Percentiles rank a stretch among this genome's conserved stretches.
phyloP scores from a whole-genome alignment of 202 grass and related monocot genomes.

The Schoenoplectus tabernaemontani region DNA sequence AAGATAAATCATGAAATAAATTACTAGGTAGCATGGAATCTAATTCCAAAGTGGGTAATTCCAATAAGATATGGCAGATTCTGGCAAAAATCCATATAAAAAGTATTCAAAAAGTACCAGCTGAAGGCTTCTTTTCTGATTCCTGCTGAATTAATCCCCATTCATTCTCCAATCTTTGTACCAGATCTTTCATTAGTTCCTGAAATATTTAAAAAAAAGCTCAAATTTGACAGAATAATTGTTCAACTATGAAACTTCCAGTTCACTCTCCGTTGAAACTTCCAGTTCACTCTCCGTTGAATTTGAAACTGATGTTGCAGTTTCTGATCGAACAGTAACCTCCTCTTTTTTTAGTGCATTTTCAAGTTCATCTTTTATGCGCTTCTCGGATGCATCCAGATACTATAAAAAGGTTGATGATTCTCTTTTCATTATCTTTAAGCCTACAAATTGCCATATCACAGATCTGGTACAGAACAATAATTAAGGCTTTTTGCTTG shows the following conservation, averaged over 20 bases:
- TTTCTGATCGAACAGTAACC: constrained; percentile 31
- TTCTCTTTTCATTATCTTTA: neutral
- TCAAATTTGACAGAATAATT: neutral
- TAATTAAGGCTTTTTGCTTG: neutral
- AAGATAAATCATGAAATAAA: neutral
- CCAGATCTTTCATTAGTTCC: constrained; percentile 49
- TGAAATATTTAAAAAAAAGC: constrained; percentile 22
- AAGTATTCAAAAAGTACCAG: constrained; percentile 41
- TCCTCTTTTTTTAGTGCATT: constrained; percentile 43
- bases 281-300: constrained; percentile 41
- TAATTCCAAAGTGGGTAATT: neutral
- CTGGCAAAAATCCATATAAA: neutral
- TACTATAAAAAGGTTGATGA: constrained; percentile 35
- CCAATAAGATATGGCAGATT: neutral
- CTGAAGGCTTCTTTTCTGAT: constrained; percentile 64
- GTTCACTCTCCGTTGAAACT: constrained; percentile 37
- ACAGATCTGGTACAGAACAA: neutral
- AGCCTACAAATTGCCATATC: neutral
- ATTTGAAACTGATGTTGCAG: constrained; percentile 30
- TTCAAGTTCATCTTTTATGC: constrained; percentile 59
- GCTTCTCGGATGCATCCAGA: constrained; percentile 44
- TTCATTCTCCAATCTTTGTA: constrained; percentile 58
- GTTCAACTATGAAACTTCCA: neutral
- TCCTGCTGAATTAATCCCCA: constrained; percentile 65
- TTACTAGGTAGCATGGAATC: neutral